Evolutionary conservation across 495 filamentous ascomycete species (phyloP).

Genomic region (Aspergillus avenaceus): DNA sequence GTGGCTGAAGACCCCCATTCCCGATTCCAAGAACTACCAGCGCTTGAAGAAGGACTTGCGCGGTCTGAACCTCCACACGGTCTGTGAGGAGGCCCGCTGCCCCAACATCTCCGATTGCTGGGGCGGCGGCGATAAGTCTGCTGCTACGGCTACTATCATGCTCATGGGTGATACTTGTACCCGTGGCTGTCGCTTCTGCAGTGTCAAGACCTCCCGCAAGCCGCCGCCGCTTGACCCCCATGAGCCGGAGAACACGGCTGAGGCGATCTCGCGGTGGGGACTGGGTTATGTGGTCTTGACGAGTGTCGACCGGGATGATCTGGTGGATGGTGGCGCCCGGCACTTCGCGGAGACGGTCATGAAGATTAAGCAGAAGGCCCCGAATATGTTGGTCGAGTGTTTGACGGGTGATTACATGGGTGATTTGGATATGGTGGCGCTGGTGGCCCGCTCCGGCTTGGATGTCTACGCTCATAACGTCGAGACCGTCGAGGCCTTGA

Average conservation of each 20-base stretch:
- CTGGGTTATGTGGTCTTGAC: slow-evolving; percentile 95
- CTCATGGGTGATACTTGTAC: slow-evolving; percentile 99
- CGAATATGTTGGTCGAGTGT: slow-evolving; percentile 86
- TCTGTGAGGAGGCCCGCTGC: slow-evolving; percentile 95
- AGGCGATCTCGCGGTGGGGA: slow-evolving; percentile 89
- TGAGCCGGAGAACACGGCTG: slow-evolving; percentile 94
- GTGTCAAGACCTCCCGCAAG: slow-evolving; percentile 78
- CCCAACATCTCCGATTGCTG: slow-evolving; percentile 98
- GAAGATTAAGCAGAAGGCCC: slow-evolving; percentile 87
- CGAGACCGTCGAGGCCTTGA: slow-evolving; percentile 89
- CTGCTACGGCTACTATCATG: slow-evolving; percentile 98
- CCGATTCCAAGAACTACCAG: slow-evolving; percentile 79
- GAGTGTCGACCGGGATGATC: slow-evolving; percentile 87
- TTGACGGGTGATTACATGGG: slow-evolving; percentile 88
- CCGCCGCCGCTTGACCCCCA: slow-evolving; percentile 88
- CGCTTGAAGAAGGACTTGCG: slow-evolving; percentile 90
- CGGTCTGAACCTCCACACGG: slow-evolving; percentile 86
- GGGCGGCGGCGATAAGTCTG: slow-evolving; percentile 82
- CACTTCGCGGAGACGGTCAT: slow-evolving; percentile 95
- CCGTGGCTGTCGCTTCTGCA: slow-evolving; percentile 93
- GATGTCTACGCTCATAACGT: slow-evolving; percentile 98
- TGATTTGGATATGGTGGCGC: slow-evolving; percentile 72
- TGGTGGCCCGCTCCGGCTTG: slow-evolving; percentile 81
- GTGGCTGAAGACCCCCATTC: slow-evolving; percentile 96
- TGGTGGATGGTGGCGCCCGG: slow-evolving; percentile 78